A percentile compares a stretch with the other conserved stretches of the same genome.
Evolutionary conservation across 2,329 filamentous ascomycete species (phyloP).

Genomic region (Ophiostoma sp.): DNA sequence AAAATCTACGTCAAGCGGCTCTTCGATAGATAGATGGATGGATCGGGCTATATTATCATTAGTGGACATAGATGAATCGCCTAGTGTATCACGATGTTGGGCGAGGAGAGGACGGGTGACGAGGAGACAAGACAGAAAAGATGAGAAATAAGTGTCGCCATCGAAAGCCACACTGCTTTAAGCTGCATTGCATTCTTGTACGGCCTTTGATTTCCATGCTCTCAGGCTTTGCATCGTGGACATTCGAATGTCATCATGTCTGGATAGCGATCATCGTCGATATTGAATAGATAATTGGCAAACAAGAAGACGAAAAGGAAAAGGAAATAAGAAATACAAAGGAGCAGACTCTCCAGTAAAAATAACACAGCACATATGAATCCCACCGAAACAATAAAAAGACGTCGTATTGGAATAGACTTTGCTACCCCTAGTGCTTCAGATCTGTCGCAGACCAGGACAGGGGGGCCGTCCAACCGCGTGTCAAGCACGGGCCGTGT

Average conservation of each 20-base stretch:
- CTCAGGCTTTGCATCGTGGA: background rate
- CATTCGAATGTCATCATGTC: no score
- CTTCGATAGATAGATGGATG: background rate
- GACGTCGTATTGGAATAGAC: slow-evolving; percentile 4
- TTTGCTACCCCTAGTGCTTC: slow-evolving; percentile 36
- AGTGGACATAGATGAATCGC: background rate
- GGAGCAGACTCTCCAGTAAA: background rate
- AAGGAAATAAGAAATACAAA: background rate
- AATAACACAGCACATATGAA: background rate
- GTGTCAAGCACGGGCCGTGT: slow-evolving; percentile 25
- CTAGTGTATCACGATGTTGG: background rate
- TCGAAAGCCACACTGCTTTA: background rate
- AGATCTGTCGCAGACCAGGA: slow-evolving; percentile 45
- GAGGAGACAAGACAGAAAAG: background rate
- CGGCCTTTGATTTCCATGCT: background rate
- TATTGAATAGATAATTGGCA: background rate
- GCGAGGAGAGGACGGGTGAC: background rate
- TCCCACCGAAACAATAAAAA: background rate
- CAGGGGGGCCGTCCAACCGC: background rate
- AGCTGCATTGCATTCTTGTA: no score
- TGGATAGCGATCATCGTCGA: background rate
- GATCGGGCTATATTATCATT: no score
- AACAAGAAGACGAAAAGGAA: background rate
- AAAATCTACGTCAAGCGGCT: background rate
- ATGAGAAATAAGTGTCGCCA: background rate